Evolutionary conservation across 306 rosid species (phyloP), one percentile per base, ranked within the genome.

Genomic region (Rosa persica): DNA sequence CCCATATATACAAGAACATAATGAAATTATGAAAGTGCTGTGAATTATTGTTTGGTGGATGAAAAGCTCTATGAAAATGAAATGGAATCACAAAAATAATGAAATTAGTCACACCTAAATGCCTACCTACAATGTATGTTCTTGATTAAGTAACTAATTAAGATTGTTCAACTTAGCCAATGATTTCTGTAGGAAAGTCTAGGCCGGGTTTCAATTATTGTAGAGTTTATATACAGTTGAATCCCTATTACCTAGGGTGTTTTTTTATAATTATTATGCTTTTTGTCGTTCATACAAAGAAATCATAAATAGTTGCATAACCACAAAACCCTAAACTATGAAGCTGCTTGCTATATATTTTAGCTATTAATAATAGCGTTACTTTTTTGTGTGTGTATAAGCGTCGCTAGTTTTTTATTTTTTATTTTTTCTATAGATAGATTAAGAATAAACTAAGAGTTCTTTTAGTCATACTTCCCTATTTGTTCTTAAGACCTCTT

Each of bases 11-110:
- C 15, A 46, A 49, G 22, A 74, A 58, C 39, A 3, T 6, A 61
- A 75, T 62, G 61, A 75, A 62, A 30, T 57, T 57, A 55, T 46
- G 40, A n/a, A 61, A 25, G 34, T 61, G 58, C 55, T 58, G 43
- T 8, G 43, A 43, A 43, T 60, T 60, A 60, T 36, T 64, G n/a
- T 74, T 42, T 58, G 55, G 78, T 42, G 4, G 40, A 40, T 57
- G 17, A 20, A 58, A 17, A 42, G 3, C 67, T 40, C 67, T 39
- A 15, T n/a, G 57, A 34, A 58, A 42, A 74, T 74, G 27, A 55
- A 62, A 30, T 62, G n/a, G 25, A 46, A 2, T 20, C 43, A 12
- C 4, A 19, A 73, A 51, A 55, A 38, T 54, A 7, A 51, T 19
- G n/a, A 22, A 36, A 73, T 12, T 36, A 20, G 39, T 2, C 38